Evolutionary conservation across 1,284 basidiomycete species (phyloP), one percentile per base, ranked within the genome.

Genomic region (Phellinidium pouzarii): DNA sequence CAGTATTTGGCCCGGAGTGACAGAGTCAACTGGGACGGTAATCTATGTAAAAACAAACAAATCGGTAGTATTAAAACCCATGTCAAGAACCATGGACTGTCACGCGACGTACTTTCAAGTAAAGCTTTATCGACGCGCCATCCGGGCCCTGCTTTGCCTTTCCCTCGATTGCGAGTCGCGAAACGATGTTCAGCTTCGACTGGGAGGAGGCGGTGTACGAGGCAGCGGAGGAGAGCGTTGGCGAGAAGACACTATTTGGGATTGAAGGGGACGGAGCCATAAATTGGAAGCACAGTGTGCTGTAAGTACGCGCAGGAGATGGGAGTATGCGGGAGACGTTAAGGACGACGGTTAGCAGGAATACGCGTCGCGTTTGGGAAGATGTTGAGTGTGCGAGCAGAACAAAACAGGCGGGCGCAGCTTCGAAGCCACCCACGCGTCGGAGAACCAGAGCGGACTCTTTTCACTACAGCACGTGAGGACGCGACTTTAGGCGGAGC

Each of bases 101-200:
- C 29, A 52, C 19, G 9, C 7, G 14, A 62, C 72, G 58, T 58
- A 85, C 86, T 72, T 86, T 89, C 59, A 90, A 71, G 67, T 84
- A 89, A 72, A 89, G 80, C 61, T 74, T 80, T 48, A 89, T 76
- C 19, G 76, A 69, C 31, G 78, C 84, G 41, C 80, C 82, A 62
- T 86, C 82, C 41, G 76, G 67, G 2, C 74, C 77, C 53, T 77
- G 75, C 64, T 79, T 83, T 25, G 80, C 80, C 64, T 79, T 82
- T 34, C 86, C 86, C 61, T 87, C 84, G 48, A 89, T 78, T 9
- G 79, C 80, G 27, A 88, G 75, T 55, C 84, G 82, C 53, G 84
- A 82, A 3, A 88, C 83, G 17, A 87, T 69, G 61, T 86, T 86
- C 48, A 80, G 60, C 60, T 76, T 82, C 49, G 72, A 69, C 48